phyloP scores from a whole-genome alignment of 495 filamentous ascomycete genomes.

The Neurospora sp. region DNA sequence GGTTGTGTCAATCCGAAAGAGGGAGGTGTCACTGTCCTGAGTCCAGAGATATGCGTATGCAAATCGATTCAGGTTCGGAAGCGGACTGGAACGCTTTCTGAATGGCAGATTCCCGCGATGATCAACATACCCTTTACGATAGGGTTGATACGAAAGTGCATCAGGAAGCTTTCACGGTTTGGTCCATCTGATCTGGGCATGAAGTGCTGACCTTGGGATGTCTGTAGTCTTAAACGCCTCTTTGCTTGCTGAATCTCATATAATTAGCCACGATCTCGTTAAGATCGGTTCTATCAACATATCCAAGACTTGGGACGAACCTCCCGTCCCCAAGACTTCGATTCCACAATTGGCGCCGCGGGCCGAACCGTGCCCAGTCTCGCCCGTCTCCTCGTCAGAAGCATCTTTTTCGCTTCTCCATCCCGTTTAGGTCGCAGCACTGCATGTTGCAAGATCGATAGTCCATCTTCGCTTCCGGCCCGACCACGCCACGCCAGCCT shows the following conservation, averaged over 20 bases:
- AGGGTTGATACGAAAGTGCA: neutral
- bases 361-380: neutral
- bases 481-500: neutral
- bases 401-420: neutral
- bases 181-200: neutral
- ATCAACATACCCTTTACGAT: neutral
- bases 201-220: neutral
- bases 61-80: neutral
- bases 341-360: neutral
- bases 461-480: neutral
- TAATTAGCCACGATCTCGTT: neutral
- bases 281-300: neutral
- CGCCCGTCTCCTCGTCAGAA: neutral
- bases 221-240: neutral
- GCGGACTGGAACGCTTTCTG: neutral
- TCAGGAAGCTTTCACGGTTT: neutral
- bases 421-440: neutral
- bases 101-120: neutral
- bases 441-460: neutral
- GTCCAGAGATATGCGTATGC: neutral
- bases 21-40: neutral
- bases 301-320: neutral
- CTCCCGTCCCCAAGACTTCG: neutral
- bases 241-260: no score
- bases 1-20: neutral